phyloP scores from a whole-genome alignment of 2,329 filamentous ascomycete genomes.

The Cladosporium sp. region DNA sequence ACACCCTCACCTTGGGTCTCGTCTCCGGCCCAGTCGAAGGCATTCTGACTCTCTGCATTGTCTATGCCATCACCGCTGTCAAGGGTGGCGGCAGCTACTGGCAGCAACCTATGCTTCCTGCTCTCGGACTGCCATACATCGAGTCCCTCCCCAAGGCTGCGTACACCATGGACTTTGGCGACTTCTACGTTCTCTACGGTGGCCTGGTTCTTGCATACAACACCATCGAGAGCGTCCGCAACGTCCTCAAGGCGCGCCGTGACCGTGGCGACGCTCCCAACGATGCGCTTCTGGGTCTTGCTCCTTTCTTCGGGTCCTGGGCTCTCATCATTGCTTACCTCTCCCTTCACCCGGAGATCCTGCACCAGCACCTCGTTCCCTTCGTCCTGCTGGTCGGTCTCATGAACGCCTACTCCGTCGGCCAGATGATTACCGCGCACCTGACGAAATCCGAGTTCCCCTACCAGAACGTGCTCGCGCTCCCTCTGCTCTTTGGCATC shows the following conservation, averaged over 20 bases:
- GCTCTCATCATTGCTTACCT: constrained; percentile 75
- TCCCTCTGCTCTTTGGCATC: constrained; percentile 77
- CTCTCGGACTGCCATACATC: constrained; percentile 66
- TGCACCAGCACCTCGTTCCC: constrained; percentile 80
- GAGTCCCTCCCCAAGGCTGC: constrained; percentile 67
- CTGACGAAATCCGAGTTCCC: constrained; percentile 86
- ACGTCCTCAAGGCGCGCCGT: constrained; percentile 81
- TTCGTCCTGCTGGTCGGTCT: constrained; percentile 87
- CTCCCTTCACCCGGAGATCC: constrained; percentile 79
- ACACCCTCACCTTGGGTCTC: constrained; percentile 87
- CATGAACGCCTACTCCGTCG: constrained; percentile 86
- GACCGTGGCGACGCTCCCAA: constrained; percentile 71
- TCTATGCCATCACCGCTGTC: constrained; percentile 82
- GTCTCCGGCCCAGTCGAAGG: constrained; percentile 96
- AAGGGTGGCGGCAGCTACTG: constrained; percentile 91
- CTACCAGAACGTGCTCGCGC: constrained; percentile 80
- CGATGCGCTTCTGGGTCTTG: constrained; percentile 76
- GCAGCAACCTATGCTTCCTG: constrained; percentile 77
- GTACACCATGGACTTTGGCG: constrained; percentile 81
- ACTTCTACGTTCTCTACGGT: constrained; percentile 92
- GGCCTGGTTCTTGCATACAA: constrained; percentile 80
- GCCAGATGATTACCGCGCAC: constrained; percentile 93
- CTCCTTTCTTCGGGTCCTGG: constrained; percentile 82
- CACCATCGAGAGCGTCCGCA: constrained; percentile 73
- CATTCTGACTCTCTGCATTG: constrained; percentile 76